These are phyloP conservation scores for Coemansia sp. DNA, from an alignment of 192 early-diverging fungal species.

Conservation along the genomic window DNA sequence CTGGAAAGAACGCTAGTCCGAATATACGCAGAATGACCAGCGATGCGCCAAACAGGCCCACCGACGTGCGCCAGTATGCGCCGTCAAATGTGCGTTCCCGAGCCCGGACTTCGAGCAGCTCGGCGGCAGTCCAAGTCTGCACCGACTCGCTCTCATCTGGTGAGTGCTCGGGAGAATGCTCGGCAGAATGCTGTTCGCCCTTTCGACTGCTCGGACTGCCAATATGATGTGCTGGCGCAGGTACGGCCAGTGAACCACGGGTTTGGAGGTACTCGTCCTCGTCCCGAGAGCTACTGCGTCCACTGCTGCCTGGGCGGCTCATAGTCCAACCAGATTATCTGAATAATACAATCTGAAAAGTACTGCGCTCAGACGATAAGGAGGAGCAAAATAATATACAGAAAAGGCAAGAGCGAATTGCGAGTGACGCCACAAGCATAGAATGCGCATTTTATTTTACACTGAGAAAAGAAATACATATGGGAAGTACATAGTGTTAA, in stretches of 20 bases:
- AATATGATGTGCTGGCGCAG: conserved; percentile 1
- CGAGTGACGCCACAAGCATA: neutral
- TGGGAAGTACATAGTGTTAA: neutral
- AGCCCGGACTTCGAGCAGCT: conserved; percentile 53
- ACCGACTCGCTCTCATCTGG: conserved; percentile 13
- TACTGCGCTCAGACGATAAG: neutral
- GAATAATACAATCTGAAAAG: neutral
- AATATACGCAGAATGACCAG: conserved; percentile 50
- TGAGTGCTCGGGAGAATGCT: neutral
- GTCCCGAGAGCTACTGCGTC: conserved; percentile 1
- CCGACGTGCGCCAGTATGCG: conserved; percentile 52
- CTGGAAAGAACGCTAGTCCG: conserved; percentile 41
- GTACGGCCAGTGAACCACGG: conserved; percentile 1
- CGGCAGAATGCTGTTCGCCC: conserved; percentile 2
- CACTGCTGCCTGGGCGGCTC: neutral
- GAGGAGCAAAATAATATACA: neutral
- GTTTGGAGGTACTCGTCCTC: neutral
- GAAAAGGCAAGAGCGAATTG: neutral
- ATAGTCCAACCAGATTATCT: neutral
- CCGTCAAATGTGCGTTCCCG: conserved; percentile 55
- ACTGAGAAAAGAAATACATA: neutral
- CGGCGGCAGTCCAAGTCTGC: conserved; percentile 43
- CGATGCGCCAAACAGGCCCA: conserved; percentile 50
- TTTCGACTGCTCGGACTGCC: neutral
- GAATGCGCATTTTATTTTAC: conserved; percentile 7